Conservation (phyloP, 306 rosid species). For the Trifolium dubium region DNA sequence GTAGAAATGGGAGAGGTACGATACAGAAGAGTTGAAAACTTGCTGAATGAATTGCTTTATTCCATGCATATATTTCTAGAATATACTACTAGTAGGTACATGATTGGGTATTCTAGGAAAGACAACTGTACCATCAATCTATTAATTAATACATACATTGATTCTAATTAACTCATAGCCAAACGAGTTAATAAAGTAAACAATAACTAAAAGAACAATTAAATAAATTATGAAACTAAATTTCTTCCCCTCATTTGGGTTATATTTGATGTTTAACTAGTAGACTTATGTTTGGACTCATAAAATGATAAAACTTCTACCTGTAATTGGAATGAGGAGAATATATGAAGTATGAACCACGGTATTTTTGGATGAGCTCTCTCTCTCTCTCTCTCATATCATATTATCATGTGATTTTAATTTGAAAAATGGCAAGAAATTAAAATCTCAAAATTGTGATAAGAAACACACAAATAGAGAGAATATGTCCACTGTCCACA, state of each 20-base stretch:
- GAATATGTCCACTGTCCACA: too few relatives aligned
- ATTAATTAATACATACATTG: neutral
- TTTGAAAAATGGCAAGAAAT: too few relatives aligned
- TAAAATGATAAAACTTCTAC: too few relatives aligned
- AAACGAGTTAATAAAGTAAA: neutral
- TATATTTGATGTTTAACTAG: neutral
- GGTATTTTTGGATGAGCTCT: too few relatives aligned
- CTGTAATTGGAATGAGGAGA: too few relatives aligned
- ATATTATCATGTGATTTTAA: too few relatives aligned
- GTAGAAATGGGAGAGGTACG: neutral
- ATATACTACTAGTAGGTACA: neutral
- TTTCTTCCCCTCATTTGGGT: neutral
- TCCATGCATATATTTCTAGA: neutral
- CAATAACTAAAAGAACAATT: neutral
- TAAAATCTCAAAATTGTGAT: too few relatives aligned
- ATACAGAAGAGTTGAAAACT: neutral
- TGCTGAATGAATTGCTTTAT: neutral
- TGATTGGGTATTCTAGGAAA: neutral
- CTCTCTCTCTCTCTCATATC: too few relatives aligned
- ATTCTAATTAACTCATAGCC: neutral
- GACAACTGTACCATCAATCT: neutral
- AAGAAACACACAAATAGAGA: too few relatives aligned
- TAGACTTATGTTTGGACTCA: too few relatives aligned
- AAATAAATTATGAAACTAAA: neutral
- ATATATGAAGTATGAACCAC: too few relatives aligned